These are phyloP conservation scores for Globisporangium acanthophoron DNA, from an alignment of 352 stramenopile species.

Conservation along the genomic window DNA sequence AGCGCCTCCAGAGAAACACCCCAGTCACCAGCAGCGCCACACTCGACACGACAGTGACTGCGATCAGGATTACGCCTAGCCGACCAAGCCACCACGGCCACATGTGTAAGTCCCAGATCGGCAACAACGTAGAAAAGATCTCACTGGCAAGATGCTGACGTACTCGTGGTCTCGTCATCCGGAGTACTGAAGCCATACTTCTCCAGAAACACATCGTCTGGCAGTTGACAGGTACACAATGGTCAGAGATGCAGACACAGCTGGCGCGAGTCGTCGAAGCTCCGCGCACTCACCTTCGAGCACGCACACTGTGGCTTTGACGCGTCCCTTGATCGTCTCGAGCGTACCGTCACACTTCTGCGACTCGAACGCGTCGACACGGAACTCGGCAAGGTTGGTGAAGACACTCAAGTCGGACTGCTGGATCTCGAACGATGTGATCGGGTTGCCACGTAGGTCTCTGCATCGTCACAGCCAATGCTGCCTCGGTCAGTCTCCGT, in stretches of 20 bases:
- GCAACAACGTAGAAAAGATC: background rate
- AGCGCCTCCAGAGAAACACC: constrained; percentile 6
- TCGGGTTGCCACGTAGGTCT: constrained; percentile 18
- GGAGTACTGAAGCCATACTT: constrained; percentile 1
- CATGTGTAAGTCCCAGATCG: background rate
- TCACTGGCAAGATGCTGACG: background rate
- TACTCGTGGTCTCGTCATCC: background rate
- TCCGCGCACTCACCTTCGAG: constrained; percentile 7
- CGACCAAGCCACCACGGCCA: background rate
- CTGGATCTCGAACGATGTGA: constrained; percentile 19
- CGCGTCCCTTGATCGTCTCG: background rate
- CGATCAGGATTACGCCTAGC: constrained; percentile 5
- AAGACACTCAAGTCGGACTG: constrained; percentile 10
- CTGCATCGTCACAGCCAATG: background rate
- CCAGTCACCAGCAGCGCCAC: constrained; percentile 6
- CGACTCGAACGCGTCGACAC: constrained; percentile 6
- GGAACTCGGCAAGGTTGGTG: constrained; percentile 6
- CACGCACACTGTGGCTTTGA: constrained; percentile 3
- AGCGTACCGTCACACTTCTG: constrained; percentile 1
- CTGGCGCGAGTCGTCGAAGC: background rate
- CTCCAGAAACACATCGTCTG: background rate
- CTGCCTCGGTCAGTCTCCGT: background rate
- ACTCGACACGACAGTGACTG: background rate
- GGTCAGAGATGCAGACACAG: background rate
- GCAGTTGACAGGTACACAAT: background rate